Base-by-base conservation (phyloP, 352 stramenopile genomes). In the Nothophytophthora sp. region DNA sequence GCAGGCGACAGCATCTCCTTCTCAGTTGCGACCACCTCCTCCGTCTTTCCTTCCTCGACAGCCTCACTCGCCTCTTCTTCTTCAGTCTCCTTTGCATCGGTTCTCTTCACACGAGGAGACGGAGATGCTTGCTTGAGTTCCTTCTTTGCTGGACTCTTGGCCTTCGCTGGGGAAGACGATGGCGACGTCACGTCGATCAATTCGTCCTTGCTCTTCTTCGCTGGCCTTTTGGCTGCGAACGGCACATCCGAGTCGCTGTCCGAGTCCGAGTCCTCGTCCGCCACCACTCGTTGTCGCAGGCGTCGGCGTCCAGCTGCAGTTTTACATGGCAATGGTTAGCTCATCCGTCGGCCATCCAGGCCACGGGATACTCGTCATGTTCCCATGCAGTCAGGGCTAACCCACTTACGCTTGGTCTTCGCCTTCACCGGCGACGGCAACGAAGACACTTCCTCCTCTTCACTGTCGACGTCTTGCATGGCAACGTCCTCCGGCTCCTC, bases 271-370 rank as follows among this genome's bases (percentile, higher is more conserved):
- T 88, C 65, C 10, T 69, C 70, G 10, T 86, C 70, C n/a, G 73
- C 60, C n/a, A 81, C 66, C 5, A 87, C 52, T 1, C 76, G 70
- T 63, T 88, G 78, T 6, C 78, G 76, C 4, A 91, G 55, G 48
- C 81, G 76, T 45, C 78, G 63, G 9, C 81, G 76, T 20, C 77
- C 78, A 60, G 66, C 74, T 81, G 22, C 36, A 66, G 13, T 4
- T 60, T 30, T 16, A 18, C 27, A 6, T 29, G 50, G 8, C 28
- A 42, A 16, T 49, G 35, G 39, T 9, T 41, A 29, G 6, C n/a
- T 9, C 6, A 51, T 15, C 32, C 1, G 34, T 45, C 5, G 52
- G 9, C 19, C n/a, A 47, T 35, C 22, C 16, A 19, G 10, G 34
- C 35, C n/a, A n/a, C n/a, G n/a, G n/a, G n/a, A 20, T 19, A 42